A percentile compares a stretch with the other conserved stretches of the same genome.
Evolutionary conservation across 306 rosid genomes (phyloP).

Genomic region (Cicer judaicum): DNA sequence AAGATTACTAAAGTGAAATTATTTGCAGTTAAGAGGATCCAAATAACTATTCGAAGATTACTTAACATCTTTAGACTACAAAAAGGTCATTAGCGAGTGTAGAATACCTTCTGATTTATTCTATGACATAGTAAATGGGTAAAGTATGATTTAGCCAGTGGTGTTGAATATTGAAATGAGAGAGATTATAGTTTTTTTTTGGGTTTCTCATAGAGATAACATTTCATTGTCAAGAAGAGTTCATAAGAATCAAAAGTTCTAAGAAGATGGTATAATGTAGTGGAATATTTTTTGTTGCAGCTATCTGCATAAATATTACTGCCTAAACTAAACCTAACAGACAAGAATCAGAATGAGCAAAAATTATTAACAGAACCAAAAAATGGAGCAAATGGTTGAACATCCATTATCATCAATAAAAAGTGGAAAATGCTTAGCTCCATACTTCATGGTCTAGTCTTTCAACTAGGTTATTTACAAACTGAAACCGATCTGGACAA

Average conservation of each 20-base stretch:
- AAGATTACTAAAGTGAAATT: conserved; percentile 28
- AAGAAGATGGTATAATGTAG: conserved; percentile 6
- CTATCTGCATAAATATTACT: conserved; percentile 10
- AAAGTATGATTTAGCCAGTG: conserved; percentile 4
- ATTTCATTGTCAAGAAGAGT: conserved; percentile 35
- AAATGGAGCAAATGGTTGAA: not conserved
- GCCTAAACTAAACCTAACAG: conserved; percentile 22
- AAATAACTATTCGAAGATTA: conserved; percentile 2
- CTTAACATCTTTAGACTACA: too few species aligned
- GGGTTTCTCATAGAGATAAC: not conserved
- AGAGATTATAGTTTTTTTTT: not conserved
- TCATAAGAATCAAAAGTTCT: conserved; percentile 27
- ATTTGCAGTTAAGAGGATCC: conserved; percentile 19
- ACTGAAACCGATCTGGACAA: conserved; percentile 71
- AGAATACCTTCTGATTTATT: conserved; percentile 12
- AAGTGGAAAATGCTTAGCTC: conserved; percentile 45
- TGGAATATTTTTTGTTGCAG: conserved; percentile 1
- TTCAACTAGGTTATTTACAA: conserved; percentile 68
- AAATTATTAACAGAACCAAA: not conserved
- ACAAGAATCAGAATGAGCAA: conserved; percentile 35
- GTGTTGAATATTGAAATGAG: conserved; percentile 12
- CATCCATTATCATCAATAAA: conserved; percentile 35
- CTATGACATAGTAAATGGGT: not conserved
- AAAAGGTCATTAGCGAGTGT: not conserved
- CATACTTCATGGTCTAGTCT: conserved; percentile 85